Base-by-base conservation (phyloP, 345 rosid genomes). In the Toxicodendron radicans region DNA sequence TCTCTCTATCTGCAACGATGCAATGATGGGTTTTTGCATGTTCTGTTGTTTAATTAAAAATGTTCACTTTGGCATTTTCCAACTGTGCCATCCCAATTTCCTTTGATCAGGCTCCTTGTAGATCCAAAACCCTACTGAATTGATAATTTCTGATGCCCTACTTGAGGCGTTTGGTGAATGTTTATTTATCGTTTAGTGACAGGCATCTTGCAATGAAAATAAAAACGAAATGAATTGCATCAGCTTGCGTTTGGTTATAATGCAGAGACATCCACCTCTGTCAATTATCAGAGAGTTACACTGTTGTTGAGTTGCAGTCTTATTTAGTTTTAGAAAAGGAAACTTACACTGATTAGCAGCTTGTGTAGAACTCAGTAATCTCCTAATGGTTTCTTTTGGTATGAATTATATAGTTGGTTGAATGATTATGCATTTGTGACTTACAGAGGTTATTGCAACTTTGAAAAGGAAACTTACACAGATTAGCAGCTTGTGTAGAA, bases 401-500 rank as follows among this genome's bases (percentile, higher is more conserved):
- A 14, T 60, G 16, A 60, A 3, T 10, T 32, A 32, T 23, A 58
- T 58, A 51, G 10, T 32, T 60, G 64, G 43, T 16, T 7, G 8
- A 60, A 60, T 1, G 62, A 58, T 10, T 23, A 38, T 38, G 43
- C 9, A 38, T 38, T 38, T 58, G 13, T 33, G 4, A 58, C 69
- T 75, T 66, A 67, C 59, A 24, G 61, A 79, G 62, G 69, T 33
- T 68, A 41, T 54, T 38, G 10, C 58, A 68, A 73, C 72, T 79
- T 74, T n/a, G n/a, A n/a, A n/a, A n/a, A n/a, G n/a, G n/a, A n/a
- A n/a, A n/a, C n/a, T 46, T 13, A 0, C 24, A 20, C 56, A 46
- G 56, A 46, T 46, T 18, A 8, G 70, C 18, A 45, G 41, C 12
- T 48, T 16, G 23, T 24, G 13, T 27, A 24, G 70, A 66, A 48